Evolutionary conservation across 306 rosid species (phyloP).

Genomic region (apple (Malus domestica)): DNA sequence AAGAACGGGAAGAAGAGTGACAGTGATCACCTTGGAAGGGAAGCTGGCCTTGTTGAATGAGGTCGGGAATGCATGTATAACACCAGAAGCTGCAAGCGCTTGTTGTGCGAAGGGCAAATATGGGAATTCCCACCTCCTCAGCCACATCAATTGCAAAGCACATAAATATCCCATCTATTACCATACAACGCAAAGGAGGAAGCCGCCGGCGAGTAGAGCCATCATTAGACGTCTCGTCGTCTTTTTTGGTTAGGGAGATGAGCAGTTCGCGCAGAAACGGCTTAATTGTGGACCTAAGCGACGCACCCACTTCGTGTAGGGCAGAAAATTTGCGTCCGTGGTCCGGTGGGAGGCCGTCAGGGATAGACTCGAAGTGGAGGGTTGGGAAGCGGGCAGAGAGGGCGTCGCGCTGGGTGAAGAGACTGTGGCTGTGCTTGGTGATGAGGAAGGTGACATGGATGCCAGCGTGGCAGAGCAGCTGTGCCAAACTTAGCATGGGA

Average conservation of each 20-base stretch:
- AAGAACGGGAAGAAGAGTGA: not conserved
- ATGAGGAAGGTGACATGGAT: conserved; percentile 12
- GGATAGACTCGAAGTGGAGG: conserved; percentile 4
- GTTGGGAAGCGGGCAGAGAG: conserved; percentile 8
- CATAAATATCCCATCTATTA: not conserved
- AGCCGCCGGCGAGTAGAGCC: not conserved
- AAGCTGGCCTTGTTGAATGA: conserved; percentile 7
- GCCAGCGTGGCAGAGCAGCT: conserved; percentile 6
- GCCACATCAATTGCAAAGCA: conserved; percentile 4
- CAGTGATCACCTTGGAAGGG: conserved; percentile 3
- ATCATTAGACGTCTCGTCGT: not conserved
- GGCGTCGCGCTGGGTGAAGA: not conserved
- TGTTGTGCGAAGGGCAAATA: not conserved
- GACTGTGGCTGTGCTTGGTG: conserved; percentile 1
- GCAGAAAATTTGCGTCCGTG: not conserved
- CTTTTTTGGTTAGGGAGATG: not conserved
- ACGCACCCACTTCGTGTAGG: not conserved
- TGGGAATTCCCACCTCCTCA: not conserved
- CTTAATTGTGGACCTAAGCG: not conserved
- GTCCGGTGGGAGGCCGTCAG: conserved; percentile 6
- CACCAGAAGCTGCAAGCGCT: not conserved
- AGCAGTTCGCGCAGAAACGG: not conserved
- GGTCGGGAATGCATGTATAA: not conserved
- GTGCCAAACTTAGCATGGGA: conserved; percentile 13
- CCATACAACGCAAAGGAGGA: not conserved